Evolutionary conservation across 208 protist species (phyloP).

Genomic region (Leishmania arabica): DNA sequence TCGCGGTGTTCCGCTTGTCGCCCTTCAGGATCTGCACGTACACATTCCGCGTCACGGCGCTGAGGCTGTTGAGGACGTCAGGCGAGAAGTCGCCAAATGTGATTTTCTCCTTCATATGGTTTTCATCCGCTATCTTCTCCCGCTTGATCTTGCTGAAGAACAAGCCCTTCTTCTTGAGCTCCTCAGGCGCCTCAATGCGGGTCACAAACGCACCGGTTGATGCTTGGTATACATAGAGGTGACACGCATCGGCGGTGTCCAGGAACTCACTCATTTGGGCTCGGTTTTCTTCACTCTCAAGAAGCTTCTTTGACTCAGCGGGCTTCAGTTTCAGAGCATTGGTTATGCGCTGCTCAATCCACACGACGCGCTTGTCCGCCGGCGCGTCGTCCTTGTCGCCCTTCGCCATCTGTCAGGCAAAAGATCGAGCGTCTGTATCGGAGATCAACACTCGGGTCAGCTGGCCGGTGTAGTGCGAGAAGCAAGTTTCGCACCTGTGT

Average conservation of each 20-base stretch:
- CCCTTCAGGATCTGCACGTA: slow-evolving; percentile 88
- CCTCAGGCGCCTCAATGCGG: slow-evolving; percentile 87
- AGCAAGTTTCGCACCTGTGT: too few relatives aligned
- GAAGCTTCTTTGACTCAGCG: slow-evolving; percentile 89
- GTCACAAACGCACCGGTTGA: slow-evolving; percentile 72
- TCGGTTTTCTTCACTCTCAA: slow-evolving; percentile 92
- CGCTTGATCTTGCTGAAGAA: slow-evolving; percentile 93
- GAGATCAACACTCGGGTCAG: neutral
- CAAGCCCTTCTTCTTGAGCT: slow-evolving; percentile 91
- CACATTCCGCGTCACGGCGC: slow-evolving; percentile 82
- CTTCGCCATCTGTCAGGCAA: slow-evolving; percentile 57
- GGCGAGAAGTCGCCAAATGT: slow-evolving; percentile 85
- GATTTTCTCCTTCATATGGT: slow-evolving; percentile 82
- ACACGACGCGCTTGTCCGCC: slow-evolving; percentile 91
- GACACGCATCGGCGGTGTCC: slow-evolving; percentile 88
- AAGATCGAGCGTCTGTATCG: neutral
- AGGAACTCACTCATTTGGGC: slow-evolving; percentile 92
- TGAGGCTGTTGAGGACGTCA: slow-evolving; percentile 73
- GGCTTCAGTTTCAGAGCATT: slow-evolving; percentile 88
- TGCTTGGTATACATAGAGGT: slow-evolving; percentile 92
- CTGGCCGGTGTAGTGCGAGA: neutral
- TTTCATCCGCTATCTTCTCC: slow-evolving; percentile 90
- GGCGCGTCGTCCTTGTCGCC: slow-evolving; percentile 92
- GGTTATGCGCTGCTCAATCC: slow-evolving; percentile 91
- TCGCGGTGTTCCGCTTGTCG: slow-evolving; percentile 85